Evolutionary conservation across 176 grass and related monocot species (phyloP).

Genomic region (Bonia amplexicaulis): DNA sequence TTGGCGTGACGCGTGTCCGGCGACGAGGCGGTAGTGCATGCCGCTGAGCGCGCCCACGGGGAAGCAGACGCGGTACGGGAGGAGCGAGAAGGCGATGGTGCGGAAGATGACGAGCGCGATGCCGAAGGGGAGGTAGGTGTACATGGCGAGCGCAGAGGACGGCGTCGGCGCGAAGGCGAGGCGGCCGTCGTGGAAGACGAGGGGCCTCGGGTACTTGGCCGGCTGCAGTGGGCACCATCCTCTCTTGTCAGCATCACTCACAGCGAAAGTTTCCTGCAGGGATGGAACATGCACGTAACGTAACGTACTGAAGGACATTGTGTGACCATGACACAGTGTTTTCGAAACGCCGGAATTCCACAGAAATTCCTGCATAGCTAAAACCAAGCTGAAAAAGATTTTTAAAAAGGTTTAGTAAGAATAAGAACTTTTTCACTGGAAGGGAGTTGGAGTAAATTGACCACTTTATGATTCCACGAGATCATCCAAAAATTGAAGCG

Average conservation of each 20-base stretch:
- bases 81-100: conserved; percentile 24
- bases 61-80: conserved; percentile 54
- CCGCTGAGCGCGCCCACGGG: conserved; percentile 40
- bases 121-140: conserved; percentile 63
- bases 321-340: neutral
- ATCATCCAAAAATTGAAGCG: neutral
- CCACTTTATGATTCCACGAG: neutral
- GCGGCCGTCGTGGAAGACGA: conserved; percentile 83
- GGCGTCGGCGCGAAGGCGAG: conserved; percentile 66
- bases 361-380: neutral
- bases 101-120: conserved; percentile 38
- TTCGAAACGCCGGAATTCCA: neutral
- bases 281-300: conserved; percentile 12
- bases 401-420: neutral
- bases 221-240: conserved; percentile 38
- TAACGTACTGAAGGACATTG: conserved; percentile 5
- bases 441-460: neutral
- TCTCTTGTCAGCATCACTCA: conserved; percentile 47
- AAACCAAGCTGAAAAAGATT: neutral
- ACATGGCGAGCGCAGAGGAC: conserved; percentile 54
- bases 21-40: conserved; percentile 34
- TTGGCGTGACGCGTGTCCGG: neutral
- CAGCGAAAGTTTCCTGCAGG: conserved; percentile 47
- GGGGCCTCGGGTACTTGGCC: conserved; percentile 40
- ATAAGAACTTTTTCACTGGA: neutral